Percentiles rank a stretch among this genome's conserved stretches.
Evolutionary conservation across 257 asterid species (phyloP).

Genomic region (Agastache rugosa): DNA sequence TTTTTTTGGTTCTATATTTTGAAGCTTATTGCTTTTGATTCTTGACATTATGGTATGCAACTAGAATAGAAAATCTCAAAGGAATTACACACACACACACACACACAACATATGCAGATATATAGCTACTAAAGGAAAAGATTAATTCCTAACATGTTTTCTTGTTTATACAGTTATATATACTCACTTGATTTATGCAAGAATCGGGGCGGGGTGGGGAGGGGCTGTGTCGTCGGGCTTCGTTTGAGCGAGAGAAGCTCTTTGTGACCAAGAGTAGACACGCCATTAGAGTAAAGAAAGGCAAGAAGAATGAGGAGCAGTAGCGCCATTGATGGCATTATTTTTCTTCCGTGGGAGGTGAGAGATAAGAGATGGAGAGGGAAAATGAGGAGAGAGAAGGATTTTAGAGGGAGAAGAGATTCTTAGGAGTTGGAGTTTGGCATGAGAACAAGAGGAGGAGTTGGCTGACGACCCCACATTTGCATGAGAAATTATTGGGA

Average conservation of each 20-base stretch:
- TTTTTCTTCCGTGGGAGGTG: not conserved
- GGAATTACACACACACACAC: not conserved
- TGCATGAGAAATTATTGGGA: slow-evolving; percentile 96
- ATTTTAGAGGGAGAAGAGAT: slow-evolving; percentile 46
- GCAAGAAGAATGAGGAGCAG: slow-evolving; percentile 36
- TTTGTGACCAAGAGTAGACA: slow-evolving; percentile 45
- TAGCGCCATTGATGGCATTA: slow-evolving; percentile 35
- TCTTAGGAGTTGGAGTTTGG: slow-evolving; percentile 70
- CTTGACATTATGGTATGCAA: not conserved
- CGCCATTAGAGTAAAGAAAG: slow-evolving; percentile 30
- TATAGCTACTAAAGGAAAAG: not conserved
- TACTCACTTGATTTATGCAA: slow-evolving; percentile 71
- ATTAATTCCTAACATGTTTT: not conserved
- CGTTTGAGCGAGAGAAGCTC: slow-evolving; percentile 53
- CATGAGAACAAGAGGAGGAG: slow-evolving; percentile 70
- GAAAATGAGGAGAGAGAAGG: slow-evolving; percentile 21
- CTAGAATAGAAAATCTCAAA: slow-evolving; percentile 3
- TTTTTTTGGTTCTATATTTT: not conserved
- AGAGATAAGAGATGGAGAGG: slow-evolving; percentile 9
- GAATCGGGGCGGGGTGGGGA: slow-evolving; percentile 33
- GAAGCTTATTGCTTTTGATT: not conserved
- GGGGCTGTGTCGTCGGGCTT: slow-evolving; percentile 36
- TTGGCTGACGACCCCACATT: slow-evolving; percentile 76
- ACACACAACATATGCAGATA: not conserved
- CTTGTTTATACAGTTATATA: slow-evolving; percentile 4